Percentiles rank a stretch among this genome's conserved stretches.
Evolutionary conservation across 768 basidiomycete species (phyloP).

Genomic region (Mycena galericulata): DNA sequence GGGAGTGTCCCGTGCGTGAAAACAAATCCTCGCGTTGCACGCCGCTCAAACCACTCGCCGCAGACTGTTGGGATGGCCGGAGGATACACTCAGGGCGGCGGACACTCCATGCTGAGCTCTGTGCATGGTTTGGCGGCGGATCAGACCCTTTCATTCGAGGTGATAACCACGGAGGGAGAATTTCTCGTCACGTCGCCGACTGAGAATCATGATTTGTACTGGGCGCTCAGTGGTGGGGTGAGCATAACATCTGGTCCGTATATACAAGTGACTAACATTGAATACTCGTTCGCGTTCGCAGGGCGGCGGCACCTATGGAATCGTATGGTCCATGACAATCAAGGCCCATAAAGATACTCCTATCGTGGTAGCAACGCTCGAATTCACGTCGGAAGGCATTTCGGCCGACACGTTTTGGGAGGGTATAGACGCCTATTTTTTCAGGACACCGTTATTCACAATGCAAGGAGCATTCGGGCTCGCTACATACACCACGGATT

Average conservation of each 20-base stretch:
- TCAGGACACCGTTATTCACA: constrained; percentile 5
- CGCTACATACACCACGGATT: neutral
- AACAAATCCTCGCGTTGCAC: neutral
- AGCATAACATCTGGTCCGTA: neutral
- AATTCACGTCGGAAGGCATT: constrained; percentile 2
- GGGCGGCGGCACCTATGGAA: constrained; percentile 32
- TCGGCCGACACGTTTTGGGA: constrained; percentile 8
- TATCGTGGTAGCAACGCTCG: neutral
- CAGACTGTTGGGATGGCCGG: constrained; percentile 51
- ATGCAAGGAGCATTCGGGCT: constrained; percentile 1
- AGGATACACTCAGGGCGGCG: constrained; percentile 50
- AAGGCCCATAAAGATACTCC: constrained; percentile 24
- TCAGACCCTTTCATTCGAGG: constrained; percentile 48
- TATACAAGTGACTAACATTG: too few relatives aligned
- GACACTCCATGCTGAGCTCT: constrained; percentile 37
- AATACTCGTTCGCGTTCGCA: neutral
- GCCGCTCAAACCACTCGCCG: neutral
- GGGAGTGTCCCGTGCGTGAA: constrained; percentile 15
- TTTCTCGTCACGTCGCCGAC: constrained; percentile 45
- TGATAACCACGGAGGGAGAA: constrained; percentile 54
- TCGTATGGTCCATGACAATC: constrained; percentile 31
- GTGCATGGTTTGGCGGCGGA: constrained; percentile 37
- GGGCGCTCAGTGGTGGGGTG: constrained; percentile 50
- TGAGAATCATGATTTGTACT: constrained; percentile 54
- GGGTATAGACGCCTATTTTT: constrained; percentile 6